These are phyloP conservation scores for Cichorium intybus DNA, from an alignment of 140 eudicot genomes.

Conservation along the genomic window DNA sequence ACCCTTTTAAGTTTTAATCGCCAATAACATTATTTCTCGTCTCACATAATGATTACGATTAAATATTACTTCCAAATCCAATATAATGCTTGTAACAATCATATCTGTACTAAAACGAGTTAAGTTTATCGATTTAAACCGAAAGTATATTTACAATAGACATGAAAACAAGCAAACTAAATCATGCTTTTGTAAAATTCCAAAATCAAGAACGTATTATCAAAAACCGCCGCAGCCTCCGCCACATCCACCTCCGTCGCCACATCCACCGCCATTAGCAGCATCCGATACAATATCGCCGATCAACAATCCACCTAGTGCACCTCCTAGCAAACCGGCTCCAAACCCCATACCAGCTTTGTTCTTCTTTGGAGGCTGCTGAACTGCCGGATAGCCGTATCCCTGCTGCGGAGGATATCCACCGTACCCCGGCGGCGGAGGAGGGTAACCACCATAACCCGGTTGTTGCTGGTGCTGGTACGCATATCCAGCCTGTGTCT, in stretches of 20 bases:
- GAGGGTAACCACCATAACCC: constrained; percentile 33
- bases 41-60: too few relatives aligned
- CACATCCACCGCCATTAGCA: constrained; percentile 19
- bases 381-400: constrained; percentile 30
- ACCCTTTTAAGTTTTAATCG: too few relatives aligned
- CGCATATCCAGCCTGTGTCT: constrained; percentile 4
- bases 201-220: too few relatives aligned
- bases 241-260: constrained; percentile 11
- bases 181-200: too few relatives aligned
- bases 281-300: constrained; percentile 36
- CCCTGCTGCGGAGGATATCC: constrained; percentile 27
- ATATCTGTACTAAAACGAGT: too few relatives aligned
- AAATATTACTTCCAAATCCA: too few relatives aligned
- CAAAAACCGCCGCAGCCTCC: background rate
- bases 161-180: background rate
- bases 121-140: background rate
- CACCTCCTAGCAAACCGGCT: constrained; percentile 39
- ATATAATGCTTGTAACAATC: too few relatives aligned
- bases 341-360: constrained; percentile 33
- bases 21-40: too few relatives aligned
- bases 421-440: constrained; percentile 28
- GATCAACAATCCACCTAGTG: constrained; percentile 27
- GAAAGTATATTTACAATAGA: background rate
- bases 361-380: constrained; percentile 41
- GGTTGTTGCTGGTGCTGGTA: constrained; percentile 19